Evolutionary conservation across 2,329 filamentous ascomycete species (phyloP).

Genomic region (Penicillium corylophilum): DNA sequence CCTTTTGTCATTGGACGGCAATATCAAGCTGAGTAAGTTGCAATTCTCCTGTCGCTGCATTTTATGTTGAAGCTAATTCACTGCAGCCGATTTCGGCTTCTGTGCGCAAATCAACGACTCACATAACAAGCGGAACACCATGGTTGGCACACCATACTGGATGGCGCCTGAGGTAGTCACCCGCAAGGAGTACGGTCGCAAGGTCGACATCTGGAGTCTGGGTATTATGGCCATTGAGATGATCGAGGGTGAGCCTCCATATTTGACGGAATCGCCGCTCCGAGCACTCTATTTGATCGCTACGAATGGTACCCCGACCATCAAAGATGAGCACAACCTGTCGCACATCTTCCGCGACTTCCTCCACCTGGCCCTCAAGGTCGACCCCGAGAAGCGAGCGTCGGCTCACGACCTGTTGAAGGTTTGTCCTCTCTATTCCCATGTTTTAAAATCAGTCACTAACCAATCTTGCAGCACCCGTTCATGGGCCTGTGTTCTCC

Average conservation of each 20-base stretch:
- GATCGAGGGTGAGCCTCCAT: slow-evolving; percentile 98
- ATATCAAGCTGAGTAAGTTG: slow-evolving; percentile 89
- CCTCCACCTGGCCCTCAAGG: slow-evolving; percentile 86
- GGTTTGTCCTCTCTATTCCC: slow-evolving; percentile 57
- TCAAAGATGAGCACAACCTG: slow-evolving; percentile 87
- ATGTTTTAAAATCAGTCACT: slow-evolving; percentile 4
- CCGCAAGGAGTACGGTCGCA: slow-evolving; percentile 94
- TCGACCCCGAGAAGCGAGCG: slow-evolving; percentile 94
- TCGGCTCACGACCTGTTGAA: slow-evolving; percentile 90
- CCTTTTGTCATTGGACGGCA: slow-evolving; percentile 85
- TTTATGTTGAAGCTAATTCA: slow-evolving; percentile 22
- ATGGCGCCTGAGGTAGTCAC: slow-evolving; percentile 99
- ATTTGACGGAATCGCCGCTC: slow-evolving; percentile 90
- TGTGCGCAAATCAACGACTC: slow-evolving; percentile 97
- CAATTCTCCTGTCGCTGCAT: background rate
- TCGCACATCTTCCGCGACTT: slow-evolving; percentile 86
- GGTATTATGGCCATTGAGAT: slow-evolving; percentile 99
- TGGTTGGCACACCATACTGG: slow-evolving; percentile 99
- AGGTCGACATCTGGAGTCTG: slow-evolving; percentile 97
- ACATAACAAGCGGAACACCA: slow-evolving; percentile 95
- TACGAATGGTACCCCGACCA: slow-evolving; percentile 89
- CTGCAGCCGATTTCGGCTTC: slow-evolving; percentile 90
- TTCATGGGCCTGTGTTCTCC: slow-evolving; percentile 78
- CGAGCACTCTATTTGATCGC: slow-evolving; percentile 94
- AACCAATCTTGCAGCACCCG: slow-evolving; percentile 59